Evolutionary conservation across 2,329 filamentous ascomycete species (phyloP).

Genomic region (Fusarium algeriense): DNA sequence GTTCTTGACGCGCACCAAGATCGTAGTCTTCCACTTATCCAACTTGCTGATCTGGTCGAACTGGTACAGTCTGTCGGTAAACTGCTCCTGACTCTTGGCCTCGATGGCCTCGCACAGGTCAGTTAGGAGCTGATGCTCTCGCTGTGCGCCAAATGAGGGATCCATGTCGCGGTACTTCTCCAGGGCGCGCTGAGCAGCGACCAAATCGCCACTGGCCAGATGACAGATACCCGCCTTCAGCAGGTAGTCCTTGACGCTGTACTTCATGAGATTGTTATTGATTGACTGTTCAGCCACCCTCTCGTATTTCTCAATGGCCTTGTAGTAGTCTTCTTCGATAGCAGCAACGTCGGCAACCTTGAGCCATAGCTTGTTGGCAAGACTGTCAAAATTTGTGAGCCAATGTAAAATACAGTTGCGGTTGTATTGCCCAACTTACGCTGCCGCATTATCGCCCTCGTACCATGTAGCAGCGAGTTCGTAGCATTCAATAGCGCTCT

Average conservation of each 20-base stretch:
- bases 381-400: constrained; percentile 58
- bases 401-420: rapidly evolving
- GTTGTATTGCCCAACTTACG: constrained; percentile 64
- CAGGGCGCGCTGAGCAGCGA: constrained; percentile 82
- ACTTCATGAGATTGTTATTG: constrained; percentile 92
- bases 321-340: constrained; percentile 85
- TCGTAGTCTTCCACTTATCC: constrained; percentile 96
- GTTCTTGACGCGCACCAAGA: constrained; percentile 86
- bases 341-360: constrained; percentile 92
- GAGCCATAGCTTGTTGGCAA: constrained; percentile 93
- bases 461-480: constrained; percentile 91
- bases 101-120: constrained; percentile 83
- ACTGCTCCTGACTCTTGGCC: constrained; percentile 82
- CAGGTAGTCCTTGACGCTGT: constrained; percentile 95
- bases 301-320: constrained; percentile 85
- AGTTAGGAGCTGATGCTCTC: constrained; percentile 83
- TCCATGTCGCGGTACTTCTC: constrained; percentile 86
- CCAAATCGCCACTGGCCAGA: constrained; percentile 78
- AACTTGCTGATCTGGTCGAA: constrained; percentile 93
- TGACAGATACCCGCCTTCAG: constrained; percentile 95
- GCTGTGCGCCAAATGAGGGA: constrained; percentile 78
- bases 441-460: constrained; percentile 85
- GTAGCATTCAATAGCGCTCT: constrained; percentile 84
- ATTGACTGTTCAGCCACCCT: constrained; percentile 82
- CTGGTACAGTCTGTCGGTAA: constrained; percentile 87